Conservation (phyloP, 2,329 filamentous ascomycete genomes). For the Ophiostoma piceae region DNA sequence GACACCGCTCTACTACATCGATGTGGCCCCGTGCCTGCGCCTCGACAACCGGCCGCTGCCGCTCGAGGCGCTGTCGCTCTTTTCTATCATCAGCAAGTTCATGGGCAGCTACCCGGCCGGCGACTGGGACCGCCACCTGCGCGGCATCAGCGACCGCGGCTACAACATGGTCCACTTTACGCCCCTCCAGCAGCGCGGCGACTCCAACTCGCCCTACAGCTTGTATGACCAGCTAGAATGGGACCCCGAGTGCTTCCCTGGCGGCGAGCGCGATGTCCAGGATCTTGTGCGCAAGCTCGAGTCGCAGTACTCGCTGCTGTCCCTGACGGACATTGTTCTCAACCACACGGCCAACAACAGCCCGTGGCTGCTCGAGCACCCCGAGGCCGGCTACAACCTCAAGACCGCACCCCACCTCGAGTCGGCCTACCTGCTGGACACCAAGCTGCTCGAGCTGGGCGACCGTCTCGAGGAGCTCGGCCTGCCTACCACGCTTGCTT, state of each 20-base stretch:
- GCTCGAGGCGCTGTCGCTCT: constrained; percentile 80
- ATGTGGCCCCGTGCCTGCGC: constrained; percentile 76
- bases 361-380: constrained; percentile 88
- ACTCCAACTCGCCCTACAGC: constrained; percentile 95
- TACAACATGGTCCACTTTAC: constrained; percentile 99
- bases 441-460: constrained; percentile 67
- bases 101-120: constrained; percentile 79
- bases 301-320: constrained; percentile 74
- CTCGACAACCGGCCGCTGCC: constrained; percentile 71
- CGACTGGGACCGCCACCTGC: constrained; percentile 82
- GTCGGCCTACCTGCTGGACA: constrained; percentile 58
- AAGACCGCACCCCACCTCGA: constrained; percentile 77
- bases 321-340: constrained; percentile 92
- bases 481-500: constrained; percentile 68
- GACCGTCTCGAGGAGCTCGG: constrained; percentile 63
- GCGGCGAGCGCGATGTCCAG: constrained; percentile 75
- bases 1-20: constrained; percentile 82
- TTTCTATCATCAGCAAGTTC: constrained; percentile 95
- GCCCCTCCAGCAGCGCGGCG: constrained; percentile 79
- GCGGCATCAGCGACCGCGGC: constrained; percentile 80
- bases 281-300: constrained; percentile 77
- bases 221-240: constrained; percentile 88
- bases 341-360: constrained; percentile 98
- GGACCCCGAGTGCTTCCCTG: constrained; percentile 75
- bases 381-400: constrained; percentile 92